Evolutionary conservation across 306 rosid species (phyloP), one percentile per base, ranked within the genome.

Genomic region (Citrullus mucosospermus): DNA sequence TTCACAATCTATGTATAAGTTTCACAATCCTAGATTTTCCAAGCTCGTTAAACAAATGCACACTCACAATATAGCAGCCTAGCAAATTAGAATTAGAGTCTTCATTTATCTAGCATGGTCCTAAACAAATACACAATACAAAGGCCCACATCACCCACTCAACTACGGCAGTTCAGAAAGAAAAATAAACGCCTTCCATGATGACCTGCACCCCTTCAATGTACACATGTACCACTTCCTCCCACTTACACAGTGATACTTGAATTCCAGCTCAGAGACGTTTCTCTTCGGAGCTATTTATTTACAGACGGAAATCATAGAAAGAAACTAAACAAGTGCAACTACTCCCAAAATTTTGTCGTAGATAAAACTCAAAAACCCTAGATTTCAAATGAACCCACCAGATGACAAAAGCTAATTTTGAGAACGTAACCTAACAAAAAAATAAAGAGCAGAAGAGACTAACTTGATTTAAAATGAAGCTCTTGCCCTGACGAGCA

Each of bases 401-500:
- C 57, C 68, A 69, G 25, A 69, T 34, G 30, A 67, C 55, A 41
- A 34, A 32, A 15, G 41, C n/a, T 22, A 41, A n/a, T 38, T 25
- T 46, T 5, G 34, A 62, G 54, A 15, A 8, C 10, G n/a, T 61
- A 61, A 28, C 17, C 67, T 30, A 22, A 22, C 0, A 2, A n/a
- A 38, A 56, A 25, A 22, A 55, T 4, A 7, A 43, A 15, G 55
- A 22, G 7, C 60, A 18, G 41, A 61, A 30, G 59, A 8, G 38
- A 39, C 38, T 63, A 30, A 92, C 98, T 97, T 91, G 98, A 63
- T 95, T 95, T 13, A 95, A 79, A 38, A 95, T 91, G 72, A 81
- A 95, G 80, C 97, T 95, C 87, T 95, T 95, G 50, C 98, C 98
- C 84, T 92, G 97, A 63, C 98, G 97, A 81, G 97, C 97, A 6